Base-by-base conservation (phyloP, 2,329 filamentous ascomycete species). In the Pestalotiopsis fici region DNA sequence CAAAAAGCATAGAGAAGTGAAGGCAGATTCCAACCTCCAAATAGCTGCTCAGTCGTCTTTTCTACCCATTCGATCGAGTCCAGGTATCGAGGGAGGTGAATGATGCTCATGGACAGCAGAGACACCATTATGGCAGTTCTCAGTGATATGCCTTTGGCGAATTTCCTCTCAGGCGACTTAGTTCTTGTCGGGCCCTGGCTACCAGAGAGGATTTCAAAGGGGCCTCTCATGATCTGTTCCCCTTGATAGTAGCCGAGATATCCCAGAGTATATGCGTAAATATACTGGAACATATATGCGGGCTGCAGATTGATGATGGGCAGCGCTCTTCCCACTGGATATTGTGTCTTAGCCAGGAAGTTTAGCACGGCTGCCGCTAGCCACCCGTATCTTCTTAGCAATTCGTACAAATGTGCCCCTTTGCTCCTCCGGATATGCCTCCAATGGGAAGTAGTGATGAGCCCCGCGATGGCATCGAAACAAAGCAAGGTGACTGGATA, bases 251-350 rank as follows among this genome's bases (percentile, higher is more conserved):
- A 60, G 25, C 66, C 66, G 2, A 69, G 15, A n/a, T 69, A 57
- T 3, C 72, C 72, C 5, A 71, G 67, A 4, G 47, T 47, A 59
- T 74, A 74, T 3, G 71, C 69, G 55, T 70, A 68, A 12, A 73
- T 61, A 55, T 74, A 73, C 63, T 74, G 72, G 7, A 67, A 57
- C n/a, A 64, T 37, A 35, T 69, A 71, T 11, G 65, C 70, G 2
- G 68, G 71, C 59, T 71, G 71, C 4, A 71, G 54, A n/a, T 50
- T 59, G 43, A 71, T 55, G 25, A 68, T 31, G 37, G 62, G 18
- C 69, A 72, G 50, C 68, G 65, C 43, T 27, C 59, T 27, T 56
- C 68, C 66, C 64, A 71, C 37, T 56, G 73, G 67, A 39, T 27
- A 64, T 15, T 28, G 47, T 3, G 25, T 56, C 28, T 56, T 64